A percentile compares a stretch with the other conserved stretches of the same genome.
These are phyloP conservation scores for Ostreobium quekettii DNA, from an alignment of 139 green algal genomes.

Conservation along the genomic window DNA sequence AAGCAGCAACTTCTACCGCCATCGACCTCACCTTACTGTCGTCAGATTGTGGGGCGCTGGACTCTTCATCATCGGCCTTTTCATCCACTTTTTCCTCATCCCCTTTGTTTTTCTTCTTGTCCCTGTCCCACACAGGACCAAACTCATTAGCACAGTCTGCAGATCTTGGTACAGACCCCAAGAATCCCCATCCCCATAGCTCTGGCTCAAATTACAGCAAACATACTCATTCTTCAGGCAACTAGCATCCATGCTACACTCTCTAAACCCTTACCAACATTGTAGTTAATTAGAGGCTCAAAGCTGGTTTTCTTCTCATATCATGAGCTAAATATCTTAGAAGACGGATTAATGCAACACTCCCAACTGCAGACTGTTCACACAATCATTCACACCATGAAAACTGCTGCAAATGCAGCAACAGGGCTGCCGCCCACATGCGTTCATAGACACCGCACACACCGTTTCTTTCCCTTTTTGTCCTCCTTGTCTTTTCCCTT, in stretches of 20 bases:
- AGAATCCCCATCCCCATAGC: no score
- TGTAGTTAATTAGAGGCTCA: background rate
- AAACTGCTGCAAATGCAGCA: background rate
- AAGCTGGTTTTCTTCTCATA: conserved; percentile 31
- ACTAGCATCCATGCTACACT: background rate
- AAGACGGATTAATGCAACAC: conserved; percentile 14
- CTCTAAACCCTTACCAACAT: background rate
- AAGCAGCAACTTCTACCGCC: no score
- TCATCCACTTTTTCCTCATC: conserved; percentile 28
- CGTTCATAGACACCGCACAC: no score
- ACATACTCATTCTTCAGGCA: background rate
- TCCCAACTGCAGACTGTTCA: conserved; percentile 2
- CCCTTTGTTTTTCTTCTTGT: conserved; percentile 34
- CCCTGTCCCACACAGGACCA: conserved; percentile 23
- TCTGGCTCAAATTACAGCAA: background rate
- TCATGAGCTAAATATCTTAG: background rate
- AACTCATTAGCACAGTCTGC: background rate
- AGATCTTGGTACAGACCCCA: background rate
- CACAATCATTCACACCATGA: background rate
- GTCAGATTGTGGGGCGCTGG: no score
- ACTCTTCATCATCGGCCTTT: conserved; percentile 24
- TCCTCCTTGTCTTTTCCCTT: conserved; percentile 36
- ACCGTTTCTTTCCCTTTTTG: conserved; percentile 41
- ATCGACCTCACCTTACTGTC: no score
- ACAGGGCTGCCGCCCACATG: conserved; percentile 20